These are phyloP conservation scores for Arthroderma sp. DNA, from an alignment of 2,329 filamentous ascomycete genomes.

Conservation along the genomic window DNA sequence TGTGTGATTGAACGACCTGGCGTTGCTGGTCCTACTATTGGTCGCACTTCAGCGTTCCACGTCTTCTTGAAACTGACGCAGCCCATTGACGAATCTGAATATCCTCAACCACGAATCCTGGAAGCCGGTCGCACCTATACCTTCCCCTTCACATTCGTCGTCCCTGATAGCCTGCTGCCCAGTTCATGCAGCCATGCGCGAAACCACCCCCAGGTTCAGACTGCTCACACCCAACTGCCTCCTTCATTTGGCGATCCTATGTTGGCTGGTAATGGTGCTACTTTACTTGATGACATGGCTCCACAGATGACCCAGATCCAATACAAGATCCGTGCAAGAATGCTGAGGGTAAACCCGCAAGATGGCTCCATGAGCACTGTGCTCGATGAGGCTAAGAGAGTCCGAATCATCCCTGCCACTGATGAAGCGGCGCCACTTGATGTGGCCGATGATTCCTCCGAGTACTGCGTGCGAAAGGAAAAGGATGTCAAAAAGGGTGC, in stretches of 20 bases:
- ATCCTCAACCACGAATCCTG: slow-evolving; percentile 43
- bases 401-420: slow-evolving; percentile 47
- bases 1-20: slow-evolving; percentile 44
- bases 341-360: slow-evolving; percentile 27
- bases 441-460: slow-evolving; percentile 32
- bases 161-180: slow-evolving; percentile 48
- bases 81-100: slow-evolving; percentile 40
- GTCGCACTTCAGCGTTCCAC: slow-evolving; percentile 43
- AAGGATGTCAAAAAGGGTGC: slow-evolving; percentile 48
- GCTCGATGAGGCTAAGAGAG: slow-evolving; percentile 39
- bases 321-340: slow-evolving; percentile 41
- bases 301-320: slow-evolving; percentile 50
- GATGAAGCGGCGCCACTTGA: slow-evolving; percentile 48
- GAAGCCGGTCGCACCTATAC: slow-evolving; percentile 43
- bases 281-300: slow-evolving; percentile 46
- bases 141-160: slow-evolving; percentile 51
- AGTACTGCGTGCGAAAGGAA: slow-evolving; percentile 43
- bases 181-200: slow-evolving; percentile 44
- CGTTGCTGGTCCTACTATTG: slow-evolving; percentile 38
- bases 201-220: slow-evolving; percentile 38
- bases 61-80: slow-evolving; percentile 50
- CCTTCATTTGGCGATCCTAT: slow-evolving; percentile 49
- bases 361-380: slow-evolving; percentile 32
- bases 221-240: slow-evolving; percentile 46
- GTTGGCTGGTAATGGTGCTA: slow-evolving; percentile 36